These are phyloP conservation scores for Fraxinus nigra DNA, from an alignment of 305 asterid genomes.

Conservation along the genomic window DNA sequence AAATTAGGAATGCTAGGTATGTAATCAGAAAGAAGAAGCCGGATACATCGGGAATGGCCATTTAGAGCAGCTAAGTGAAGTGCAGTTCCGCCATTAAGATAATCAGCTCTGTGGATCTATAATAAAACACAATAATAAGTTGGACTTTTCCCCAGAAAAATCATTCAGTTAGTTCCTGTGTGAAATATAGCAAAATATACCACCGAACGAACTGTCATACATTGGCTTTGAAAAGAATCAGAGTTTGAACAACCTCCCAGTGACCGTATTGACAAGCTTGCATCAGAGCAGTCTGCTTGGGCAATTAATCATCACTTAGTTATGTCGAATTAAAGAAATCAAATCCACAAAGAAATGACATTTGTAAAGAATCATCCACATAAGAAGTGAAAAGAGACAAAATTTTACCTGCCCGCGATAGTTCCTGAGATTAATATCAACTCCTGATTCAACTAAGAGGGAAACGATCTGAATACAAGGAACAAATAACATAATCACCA, in stretches of 20 bases:
- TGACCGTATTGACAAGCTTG: slow-evolving; percentile 95
- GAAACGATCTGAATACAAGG: slow-evolving; percentile 57
- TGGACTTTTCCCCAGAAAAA: not conserved
- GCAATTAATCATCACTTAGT: slow-evolving; percentile 1
- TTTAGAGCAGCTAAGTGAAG: slow-evolving; percentile 84
- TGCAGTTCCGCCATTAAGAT: slow-evolving; percentile 86
- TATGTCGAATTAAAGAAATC: not conserved
- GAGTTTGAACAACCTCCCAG: slow-evolving; percentile 92
- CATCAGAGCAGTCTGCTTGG: slow-evolving; percentile 82
- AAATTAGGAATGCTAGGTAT: slow-evolving; percentile 72
- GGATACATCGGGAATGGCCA: slow-evolving; percentile 74
- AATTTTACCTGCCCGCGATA: slow-evolving; percentile 74
- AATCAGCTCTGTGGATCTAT: slow-evolving; percentile 84
- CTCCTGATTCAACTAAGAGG: slow-evolving; percentile 78
- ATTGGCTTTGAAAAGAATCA: slow-evolving; percentile 72
- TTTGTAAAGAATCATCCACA: not conserved
- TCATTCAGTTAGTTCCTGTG: not conserved
- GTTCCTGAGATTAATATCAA: slow-evolving; percentile 83
- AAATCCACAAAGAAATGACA: not conserved
- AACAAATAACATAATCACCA: slow-evolving; percentile 23
- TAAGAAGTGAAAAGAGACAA: not conserved
- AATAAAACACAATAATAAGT: slow-evolving; percentile 24
- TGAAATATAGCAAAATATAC: slow-evolving; percentile 3
- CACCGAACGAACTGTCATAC: slow-evolving; percentile 43
- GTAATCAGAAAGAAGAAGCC: slow-evolving; percentile 75